These are phyloP conservation scores for Fusarium pilosicola DNA, from an alignment of 2,329 filamentous ascomycete species.

Conservation along the genomic window DNA sequence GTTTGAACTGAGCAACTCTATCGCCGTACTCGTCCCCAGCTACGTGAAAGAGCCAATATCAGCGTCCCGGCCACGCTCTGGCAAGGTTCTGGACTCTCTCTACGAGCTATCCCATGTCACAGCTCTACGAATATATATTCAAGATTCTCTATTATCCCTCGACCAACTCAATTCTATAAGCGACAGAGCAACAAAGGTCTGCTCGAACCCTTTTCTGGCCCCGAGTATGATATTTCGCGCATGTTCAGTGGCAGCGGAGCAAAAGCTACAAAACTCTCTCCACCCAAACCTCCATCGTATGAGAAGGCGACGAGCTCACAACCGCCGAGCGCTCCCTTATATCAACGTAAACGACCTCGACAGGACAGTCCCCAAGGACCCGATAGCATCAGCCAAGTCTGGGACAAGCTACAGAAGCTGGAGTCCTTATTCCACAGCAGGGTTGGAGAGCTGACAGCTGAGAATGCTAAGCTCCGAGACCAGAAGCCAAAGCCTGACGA, in stretches of 20 bases:
- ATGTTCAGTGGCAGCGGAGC: constrained; percentile 12
- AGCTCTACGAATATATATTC: constrained; percentile 1
- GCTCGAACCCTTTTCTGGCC: neutral
- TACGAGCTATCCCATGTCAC: neutral
- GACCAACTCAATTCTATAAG: neutral
- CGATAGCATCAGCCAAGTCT: neutral
- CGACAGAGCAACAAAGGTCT: neutral
- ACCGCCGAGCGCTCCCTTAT: neutral
- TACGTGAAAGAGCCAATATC: neutral
- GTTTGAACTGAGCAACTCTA: neutral
- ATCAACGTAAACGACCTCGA: neutral
- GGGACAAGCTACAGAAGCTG: neutral
- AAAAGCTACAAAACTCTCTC: neutral
- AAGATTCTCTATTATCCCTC: neutral
- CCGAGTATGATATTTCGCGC: neutral
- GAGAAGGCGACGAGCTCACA: neutral
- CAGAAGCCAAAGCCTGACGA: neutral
- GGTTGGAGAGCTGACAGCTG: neutral
- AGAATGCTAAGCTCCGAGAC: neutral
- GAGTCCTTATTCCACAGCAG: neutral
- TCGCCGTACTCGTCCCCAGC: neutral
- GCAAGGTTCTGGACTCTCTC: constrained; percentile 2
- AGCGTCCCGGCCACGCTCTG: constrained; percentile 1
- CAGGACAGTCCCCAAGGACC: neutral
- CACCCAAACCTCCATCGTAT: neutral